Conservation (phyloP, 805 yeast genomes). For the Brettanomyces bruxellensis region DNA sequence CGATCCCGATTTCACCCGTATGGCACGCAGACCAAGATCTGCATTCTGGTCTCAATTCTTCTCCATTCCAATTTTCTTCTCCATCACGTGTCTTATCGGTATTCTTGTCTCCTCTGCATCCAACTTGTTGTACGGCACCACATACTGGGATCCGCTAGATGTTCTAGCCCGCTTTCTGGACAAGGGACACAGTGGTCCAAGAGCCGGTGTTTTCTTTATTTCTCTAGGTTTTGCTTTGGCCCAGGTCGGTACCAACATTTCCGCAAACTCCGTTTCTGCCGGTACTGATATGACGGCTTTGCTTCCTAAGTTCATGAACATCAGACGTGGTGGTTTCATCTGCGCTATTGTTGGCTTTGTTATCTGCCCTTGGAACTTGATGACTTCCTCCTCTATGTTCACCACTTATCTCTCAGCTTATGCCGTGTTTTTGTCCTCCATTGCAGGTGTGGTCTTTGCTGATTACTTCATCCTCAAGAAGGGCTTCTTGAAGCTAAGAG, state of each 20-base stretch:
- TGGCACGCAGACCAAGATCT: conserved; percentile 49
- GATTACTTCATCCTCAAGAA: conserved; percentile 69
- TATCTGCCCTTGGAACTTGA: conserved; percentile 79
- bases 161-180: conserved; percentile 59
- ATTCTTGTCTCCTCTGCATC: conserved; percentile 79
- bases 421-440: conserved; percentile 72
- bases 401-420: conserved; percentile 76
- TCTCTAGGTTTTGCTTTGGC: conserved; percentile 67
- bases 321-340: conserved; percentile 72
- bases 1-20: conserved; percentile 85
- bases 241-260: conserved; percentile 70
- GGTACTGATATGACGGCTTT: conserved; percentile 67
- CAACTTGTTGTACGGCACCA: conserved; percentile 51
- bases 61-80: conserved; percentile 70
- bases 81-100: conserved; percentile 77
- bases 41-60: conserved; percentile 48
- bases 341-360: conserved; percentile 65
- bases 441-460: conserved; percentile 66
- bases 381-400: conserved; percentile 60
- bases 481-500: conserved; percentile 56
- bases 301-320: conserved; percentile 54
- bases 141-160: conserved; percentile 81
- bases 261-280: conserved; percentile 65
- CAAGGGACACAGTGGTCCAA: conserved; percentile 44
- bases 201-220: conserved; percentile 76